Evolutionary conservation across 148 eudicot species (phyloP).

Genomic region (Silene uniflora): DNA sequence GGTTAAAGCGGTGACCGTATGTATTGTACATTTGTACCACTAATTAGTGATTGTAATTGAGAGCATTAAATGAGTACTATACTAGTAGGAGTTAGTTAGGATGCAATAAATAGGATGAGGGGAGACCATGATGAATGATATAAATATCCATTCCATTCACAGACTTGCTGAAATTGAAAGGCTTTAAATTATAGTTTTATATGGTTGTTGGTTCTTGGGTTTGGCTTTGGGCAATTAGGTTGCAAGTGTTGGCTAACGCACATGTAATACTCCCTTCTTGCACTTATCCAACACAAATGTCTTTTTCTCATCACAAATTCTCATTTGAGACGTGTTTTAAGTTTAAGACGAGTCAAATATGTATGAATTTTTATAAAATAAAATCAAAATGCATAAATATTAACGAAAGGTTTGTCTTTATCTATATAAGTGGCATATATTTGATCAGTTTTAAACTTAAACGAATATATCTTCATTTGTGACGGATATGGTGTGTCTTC

Average conservation of each 20-base stretch:
- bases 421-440: too few species aligned
- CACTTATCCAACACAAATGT: not conserved
- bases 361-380: too few species aligned
- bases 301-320: not conserved
- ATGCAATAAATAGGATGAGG: not conserved
- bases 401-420: too few species aligned
- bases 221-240: not conserved
- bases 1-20: not conserved
- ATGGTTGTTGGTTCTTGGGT: not conserved
- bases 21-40: not conserved
- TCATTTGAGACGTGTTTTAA: too few species aligned
- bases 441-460: too few species aligned
- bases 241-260: not conserved
- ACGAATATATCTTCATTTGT: too few species aligned
- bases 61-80: slow-evolving; percentile 6
- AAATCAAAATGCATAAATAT: too few species aligned
- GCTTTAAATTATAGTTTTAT: slow-evolving; percentile 8
- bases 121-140: slow-evolving; percentile 6
- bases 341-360: too few species aligned
- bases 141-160: too few species aligned
- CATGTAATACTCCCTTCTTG: not conserved
- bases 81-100: slow-evolving; percentile 2
- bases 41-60: too few species aligned
- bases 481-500: too few species aligned
- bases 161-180: slow-evolving; percentile 4